Evolutionary conservation across 805 yeast species (phyloP).

Genomic region (Myxozyma mucilagina): DNA sequence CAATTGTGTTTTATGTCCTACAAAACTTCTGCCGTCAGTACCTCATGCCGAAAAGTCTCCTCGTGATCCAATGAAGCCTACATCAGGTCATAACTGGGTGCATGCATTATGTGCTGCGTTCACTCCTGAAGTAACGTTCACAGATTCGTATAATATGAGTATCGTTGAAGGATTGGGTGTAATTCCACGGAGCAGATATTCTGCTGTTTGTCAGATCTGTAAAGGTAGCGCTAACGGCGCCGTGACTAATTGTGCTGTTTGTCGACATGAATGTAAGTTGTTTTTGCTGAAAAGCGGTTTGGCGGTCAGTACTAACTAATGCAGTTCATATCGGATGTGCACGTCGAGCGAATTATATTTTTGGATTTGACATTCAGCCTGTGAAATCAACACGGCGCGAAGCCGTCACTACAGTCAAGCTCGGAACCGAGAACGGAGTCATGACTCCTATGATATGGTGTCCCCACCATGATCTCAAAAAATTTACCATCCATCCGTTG

Average conservation of each 20-base stretch:
- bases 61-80: constrained; percentile 69
- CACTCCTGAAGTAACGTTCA: constrained; percentile 49
- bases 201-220: constrained; percentile 45
- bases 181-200: constrained; percentile 37
- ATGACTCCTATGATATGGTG: constrained; percentile 40
- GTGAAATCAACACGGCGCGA: constrained; percentile 36
- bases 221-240: constrained; percentile 53
- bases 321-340: constrained; percentile 60
- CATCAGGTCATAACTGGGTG: constrained; percentile 69
- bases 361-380: constrained; percentile 55
- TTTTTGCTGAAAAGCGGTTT: not conserved
- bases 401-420: constrained; percentile 28
- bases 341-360: constrained; percentile 45
- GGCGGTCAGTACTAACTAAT: not conserved
- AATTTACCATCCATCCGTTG: constrained; percentile 31
- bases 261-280: constrained; percentile 39
- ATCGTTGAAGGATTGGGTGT: constrained; percentile 48
- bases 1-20: constrained; percentile 65
- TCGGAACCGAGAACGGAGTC: constrained; percentile 33
- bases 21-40: constrained; percentile 36
- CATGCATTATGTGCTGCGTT: constrained; percentile 73
- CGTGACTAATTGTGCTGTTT: constrained; percentile 49
- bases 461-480: constrained; percentile 34
- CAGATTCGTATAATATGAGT: constrained; percentile 47
- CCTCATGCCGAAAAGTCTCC: constrained; percentile 14